These are phyloP conservation scores for Kodamaea ohmeri DNA, from an alignment of 1,139 yeast species.

Conservation along the genomic window DNA sequence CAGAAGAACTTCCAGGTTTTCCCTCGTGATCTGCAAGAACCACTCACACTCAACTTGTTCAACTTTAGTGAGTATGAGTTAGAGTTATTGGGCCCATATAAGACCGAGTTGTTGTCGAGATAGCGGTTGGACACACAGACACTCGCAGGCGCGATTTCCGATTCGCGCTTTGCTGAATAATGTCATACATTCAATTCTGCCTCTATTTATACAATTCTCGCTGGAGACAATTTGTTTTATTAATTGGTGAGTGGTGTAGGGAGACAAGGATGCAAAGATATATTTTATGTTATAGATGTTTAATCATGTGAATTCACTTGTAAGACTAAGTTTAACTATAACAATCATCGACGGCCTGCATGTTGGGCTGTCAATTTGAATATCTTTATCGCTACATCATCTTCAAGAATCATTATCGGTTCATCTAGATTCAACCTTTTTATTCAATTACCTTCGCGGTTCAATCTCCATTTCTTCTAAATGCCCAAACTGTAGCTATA, in stretches of 20 bases:
- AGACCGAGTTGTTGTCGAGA: constrained; percentile 30
- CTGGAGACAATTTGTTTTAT: constrained; percentile 3
- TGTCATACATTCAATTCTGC: constrained; percentile 6
- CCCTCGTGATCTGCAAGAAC: constrained; percentile 50
- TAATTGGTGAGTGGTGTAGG: background rate
- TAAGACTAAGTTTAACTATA: no score
- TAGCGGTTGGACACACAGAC: constrained; percentile 2
- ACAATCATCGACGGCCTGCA: no score
- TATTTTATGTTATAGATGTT: no score
- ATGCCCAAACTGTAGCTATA: constrained; percentile 77
- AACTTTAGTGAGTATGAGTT: constrained; percentile 55
- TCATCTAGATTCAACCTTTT: no score
- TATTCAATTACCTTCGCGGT: no score
- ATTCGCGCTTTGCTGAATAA: constrained; percentile 4
- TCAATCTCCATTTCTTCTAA: constrained; percentile 3
- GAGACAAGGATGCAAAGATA: background rate
- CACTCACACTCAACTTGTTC: constrained; percentile 46
- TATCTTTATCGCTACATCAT: no score
- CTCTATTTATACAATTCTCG: constrained; percentile 4
- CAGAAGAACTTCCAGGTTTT: constrained; percentile 52
- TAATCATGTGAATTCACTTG: no score
- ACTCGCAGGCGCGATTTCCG: background rate
- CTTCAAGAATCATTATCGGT: no score
- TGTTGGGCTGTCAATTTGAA: no score
- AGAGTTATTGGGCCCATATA: constrained; percentile 45